Base-by-base conservation (phyloP, 108 stramenopile species). In the Stephanodiscus triporus region DNA sequence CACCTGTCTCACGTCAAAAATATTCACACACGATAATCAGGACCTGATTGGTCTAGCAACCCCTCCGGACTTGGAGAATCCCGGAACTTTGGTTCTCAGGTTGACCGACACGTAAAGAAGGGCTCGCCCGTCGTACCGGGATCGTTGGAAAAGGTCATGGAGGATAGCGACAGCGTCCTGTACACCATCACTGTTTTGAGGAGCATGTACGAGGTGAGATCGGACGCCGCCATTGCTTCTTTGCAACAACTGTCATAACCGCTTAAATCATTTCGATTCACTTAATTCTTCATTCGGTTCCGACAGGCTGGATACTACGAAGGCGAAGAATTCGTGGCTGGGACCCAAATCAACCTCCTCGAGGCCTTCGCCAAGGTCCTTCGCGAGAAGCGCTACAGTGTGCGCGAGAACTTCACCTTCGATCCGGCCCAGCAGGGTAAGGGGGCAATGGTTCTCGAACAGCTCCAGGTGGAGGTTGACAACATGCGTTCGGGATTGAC, bases 51-150 rank as follows among this genome's bases (percentile, higher is more conserved):
- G 96, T 85, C 83, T 38, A 22, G 72, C 20, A 84, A 89, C 61
- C 74, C 86, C 17, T 75, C 64, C 62, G 87, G 88, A 56, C 83
- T 93, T 36, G 91, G 91, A 45, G 76, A 89, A 62, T 83, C 88
- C 6, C 74, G 78, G 23, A 70, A 78, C 30, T 97, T 88, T 66
- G 96, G 96, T 17, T 70, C 83, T 43, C 76, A 81, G 48, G 85
- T 90, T 2, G 89, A 96, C 68, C 82, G 97, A 42, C 91, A 92
- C 62, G 83, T 84, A 61, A 81, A 82, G 37, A 86, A 89, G 42
- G 96, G 97, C 63, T 96, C 95, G 1, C 98, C 98, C 9, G 97
- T 97, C 49, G 97, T 95, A 43, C 95, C 94, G 40, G 95, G 93
- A 67, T 91, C 94, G 10, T 34, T 90, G 24, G 78, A 90, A 63